These are phyloP conservation scores for Aspergillus chevalieri DNA, from an alignment of 2,329 filamentous ascomycete species.

Conservation along the genomic window DNA sequence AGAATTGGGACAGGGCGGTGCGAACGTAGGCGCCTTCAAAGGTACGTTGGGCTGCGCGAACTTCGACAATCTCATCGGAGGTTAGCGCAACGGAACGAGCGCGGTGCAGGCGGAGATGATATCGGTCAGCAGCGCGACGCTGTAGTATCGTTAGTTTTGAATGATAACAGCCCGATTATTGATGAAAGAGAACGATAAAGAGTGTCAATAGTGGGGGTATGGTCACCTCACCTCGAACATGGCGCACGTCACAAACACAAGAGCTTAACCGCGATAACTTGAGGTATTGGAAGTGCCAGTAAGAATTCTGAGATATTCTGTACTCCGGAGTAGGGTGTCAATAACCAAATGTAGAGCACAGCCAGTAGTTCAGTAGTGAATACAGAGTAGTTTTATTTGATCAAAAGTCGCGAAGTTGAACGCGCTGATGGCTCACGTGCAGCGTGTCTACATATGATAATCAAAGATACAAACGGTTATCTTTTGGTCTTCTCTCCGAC, in stretches of 20 bases:
- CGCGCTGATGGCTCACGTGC: no score
- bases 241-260: background rate
- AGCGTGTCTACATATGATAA: background rate
- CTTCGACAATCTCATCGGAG: conserved; percentile 79
- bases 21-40: conserved; percentile 97
- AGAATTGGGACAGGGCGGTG: conserved; percentile 90
- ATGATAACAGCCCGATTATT: background rate
- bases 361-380: no score
- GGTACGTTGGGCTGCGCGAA: conserved; percentile 88
- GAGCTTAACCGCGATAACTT: no score
- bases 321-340: no score
- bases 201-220: background rate
- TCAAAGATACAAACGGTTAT: background rate
- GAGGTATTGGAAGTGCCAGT: no score
- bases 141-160: conserved; percentile 24
- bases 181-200: background rate
- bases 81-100: conserved; percentile 79
- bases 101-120: conserved; percentile 74
- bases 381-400: no score
- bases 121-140: conserved; percentile 64
- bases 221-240: conserved; percentile 26
- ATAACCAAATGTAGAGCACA: no score
- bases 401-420: no score
- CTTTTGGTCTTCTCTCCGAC: background rate
- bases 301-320: no score